These are phyloP conservation scores for Globisporangium nunn DNA, from an alignment of 352 stramenopile species.

Conservation along the genomic window DNA sequence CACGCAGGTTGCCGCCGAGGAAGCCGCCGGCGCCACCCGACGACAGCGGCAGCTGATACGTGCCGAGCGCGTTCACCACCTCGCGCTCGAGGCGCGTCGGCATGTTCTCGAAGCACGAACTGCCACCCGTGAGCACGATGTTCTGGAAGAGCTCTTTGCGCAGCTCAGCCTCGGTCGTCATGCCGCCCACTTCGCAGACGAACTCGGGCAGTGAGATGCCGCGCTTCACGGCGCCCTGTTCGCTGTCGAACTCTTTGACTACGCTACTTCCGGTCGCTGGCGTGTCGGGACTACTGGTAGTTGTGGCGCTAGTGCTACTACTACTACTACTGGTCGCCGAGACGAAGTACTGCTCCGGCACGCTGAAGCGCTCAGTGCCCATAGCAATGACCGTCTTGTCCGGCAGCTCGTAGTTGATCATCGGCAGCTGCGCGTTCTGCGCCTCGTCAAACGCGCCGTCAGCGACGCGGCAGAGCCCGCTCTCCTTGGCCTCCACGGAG, in stretches of 20 bases:
- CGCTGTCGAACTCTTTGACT: constrained; percentile 5
- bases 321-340: constrained; percentile 10
- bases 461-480: constrained; percentile 58
- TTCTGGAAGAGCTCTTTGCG: constrained; percentile 81
- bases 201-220: constrained; percentile 56
- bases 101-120: constrained; percentile 81
- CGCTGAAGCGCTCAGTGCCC: constrained; percentile 83
- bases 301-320: constrained; percentile 7
- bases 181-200: constrained; percentile 50
- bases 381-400: constrained; percentile 81
- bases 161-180: constrained; percentile 65
- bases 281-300: neutral
- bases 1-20: constrained; percentile 37
- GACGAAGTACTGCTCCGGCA: constrained; percentile 86
- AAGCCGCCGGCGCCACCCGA: constrained; percentile 8
- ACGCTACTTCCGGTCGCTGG: neutral
- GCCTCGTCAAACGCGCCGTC: constrained; percentile 65
- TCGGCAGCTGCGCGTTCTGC: constrained; percentile 62
- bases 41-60: constrained; percentile 24
- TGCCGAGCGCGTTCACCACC: constrained; percentile 45
- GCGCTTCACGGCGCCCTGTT: constrained; percentile 6
- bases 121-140: constrained; percentile 67
- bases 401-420: constrained; percentile 76
- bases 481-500: constrained; percentile 69
- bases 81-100: constrained; percentile 65